These are phyloP conservation scores for Fomitopsis serialis DNA, from an alignment of 768 basidiomycete species.

Conservation along the genomic window DNA sequence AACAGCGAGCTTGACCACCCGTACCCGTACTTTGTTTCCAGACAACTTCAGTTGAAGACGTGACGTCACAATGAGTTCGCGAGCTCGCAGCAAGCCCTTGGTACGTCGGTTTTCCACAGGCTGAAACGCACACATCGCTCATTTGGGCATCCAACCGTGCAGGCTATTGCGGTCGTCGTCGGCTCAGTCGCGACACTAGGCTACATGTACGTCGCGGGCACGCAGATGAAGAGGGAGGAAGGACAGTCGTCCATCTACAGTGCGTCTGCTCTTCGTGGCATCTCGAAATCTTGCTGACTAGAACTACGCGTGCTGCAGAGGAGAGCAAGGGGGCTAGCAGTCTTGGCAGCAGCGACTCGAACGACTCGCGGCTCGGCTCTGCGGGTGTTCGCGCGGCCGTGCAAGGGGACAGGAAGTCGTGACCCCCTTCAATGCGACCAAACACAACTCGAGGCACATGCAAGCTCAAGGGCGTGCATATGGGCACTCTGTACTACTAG, in stretches of 20 bases:
- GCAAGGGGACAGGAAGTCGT: slow-evolving; percentile 10
- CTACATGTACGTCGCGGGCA: slow-evolving; percentile 15
- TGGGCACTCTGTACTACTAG: no score
- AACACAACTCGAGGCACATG: no score
- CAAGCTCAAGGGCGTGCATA: no score
- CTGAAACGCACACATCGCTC: not conserved
- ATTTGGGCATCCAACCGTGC: no score
- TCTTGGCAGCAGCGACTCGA: slow-evolving; percentile 2
- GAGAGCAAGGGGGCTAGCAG: slow-evolving; percentile 1
- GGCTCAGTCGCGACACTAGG: slow-evolving; percentile 3
- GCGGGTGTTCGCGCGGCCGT: slow-evolving; percentile 9
- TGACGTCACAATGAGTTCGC: not conserved
- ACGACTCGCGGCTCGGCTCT: slow-evolving; percentile 8
- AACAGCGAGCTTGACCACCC: no score
- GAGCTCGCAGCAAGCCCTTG: not conserved
- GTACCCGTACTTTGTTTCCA: no score
- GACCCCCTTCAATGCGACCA: no score
- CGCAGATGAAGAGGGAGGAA: slow-evolving; percentile 15
- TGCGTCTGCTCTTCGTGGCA: not conserved
- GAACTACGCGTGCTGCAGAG: not conserved
- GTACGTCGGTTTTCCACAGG: not conserved
- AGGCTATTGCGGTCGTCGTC: slow-evolving; percentile 1
- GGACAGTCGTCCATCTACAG: slow-evolving; percentile 15
- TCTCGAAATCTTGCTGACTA: not conserved
- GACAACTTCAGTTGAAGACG: no score